Conservation (phyloP, 345 rosid genomes). For the Trapa bicornis region DNA sequence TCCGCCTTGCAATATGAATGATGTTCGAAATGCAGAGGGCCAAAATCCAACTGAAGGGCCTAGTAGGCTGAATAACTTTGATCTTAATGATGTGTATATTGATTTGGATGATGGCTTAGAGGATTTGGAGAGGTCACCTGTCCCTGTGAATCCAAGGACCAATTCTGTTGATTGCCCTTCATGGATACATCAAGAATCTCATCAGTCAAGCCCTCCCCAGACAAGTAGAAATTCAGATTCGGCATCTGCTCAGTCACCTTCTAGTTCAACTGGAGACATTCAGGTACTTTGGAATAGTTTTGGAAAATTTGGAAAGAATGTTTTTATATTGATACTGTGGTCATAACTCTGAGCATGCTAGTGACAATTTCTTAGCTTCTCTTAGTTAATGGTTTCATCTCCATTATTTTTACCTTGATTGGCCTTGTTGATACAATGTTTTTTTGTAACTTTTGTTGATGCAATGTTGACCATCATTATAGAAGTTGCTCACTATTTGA, state of each 20-base stretch:
- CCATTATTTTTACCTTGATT: not conserved
- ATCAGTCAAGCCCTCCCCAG: constrained; percentile 94
- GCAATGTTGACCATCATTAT: too few relatives aligned
- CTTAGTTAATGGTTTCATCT: not conserved
- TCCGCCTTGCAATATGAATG: constrained; percentile 4
- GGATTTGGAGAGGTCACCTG: constrained; percentile 61
- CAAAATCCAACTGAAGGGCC: constrained; percentile 32
- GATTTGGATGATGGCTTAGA: constrained; percentile 81
- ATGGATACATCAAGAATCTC: constrained; percentile 69
- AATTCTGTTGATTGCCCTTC: constrained; percentile 74
- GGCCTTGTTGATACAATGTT: not conserved
- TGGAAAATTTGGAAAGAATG: not conserved
- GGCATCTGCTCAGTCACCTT: constrained; percentile 93
- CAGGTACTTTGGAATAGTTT: constrained; percentile 37
- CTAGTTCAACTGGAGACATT: constrained; percentile 81
- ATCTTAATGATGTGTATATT: constrained; percentile 72
- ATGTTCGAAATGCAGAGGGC: constrained; percentile 18
- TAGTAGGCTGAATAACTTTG: constrained; percentile 70
- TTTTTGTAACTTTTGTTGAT: not conserved
- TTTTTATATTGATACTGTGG: not conserved
- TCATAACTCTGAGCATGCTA: not conserved
- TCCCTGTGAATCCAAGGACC: constrained; percentile 41
- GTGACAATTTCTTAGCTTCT: not conserved
- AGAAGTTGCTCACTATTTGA: not conserved
- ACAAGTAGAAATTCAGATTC: constrained; percentile 92